Evolutionary conservation across 139 green algal genomes (phyloP), one percentile per base, ranked within the genome.

Genomic region (Closterium sp.): DNA sequence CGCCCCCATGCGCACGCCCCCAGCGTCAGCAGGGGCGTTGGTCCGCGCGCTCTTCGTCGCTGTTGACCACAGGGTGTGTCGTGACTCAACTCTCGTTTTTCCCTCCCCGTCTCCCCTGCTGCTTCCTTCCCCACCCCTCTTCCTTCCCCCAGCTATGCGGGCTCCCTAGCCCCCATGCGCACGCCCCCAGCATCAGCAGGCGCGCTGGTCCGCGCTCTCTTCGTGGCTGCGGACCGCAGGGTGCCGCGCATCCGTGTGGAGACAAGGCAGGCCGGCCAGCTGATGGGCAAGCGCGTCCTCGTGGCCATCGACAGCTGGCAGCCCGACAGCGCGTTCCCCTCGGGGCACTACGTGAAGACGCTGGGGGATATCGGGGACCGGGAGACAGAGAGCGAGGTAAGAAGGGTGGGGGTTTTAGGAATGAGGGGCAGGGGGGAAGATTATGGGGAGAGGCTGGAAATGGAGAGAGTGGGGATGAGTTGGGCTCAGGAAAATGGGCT

Each of bases 351-450:
- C 73, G 93, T 96, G 27, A 93, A 92, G 31, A 92, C 91, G 11
- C 88, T 96, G 6, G 95, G 95, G 6, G 50, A 93, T 7, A 94
- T 96, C 17, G 95, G 95, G 5, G 94, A 95, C 87, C 89, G 95
- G 17, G 96, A 95, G 21, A 96, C 97, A 13, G 98, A 99, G 93
- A 99, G 97, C 73, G 97, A 97, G 93, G 95, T 95, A 31, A 88
- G 92, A 2, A 2, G 9, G 87, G n/a, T 27, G 22, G 34, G 79
- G 27, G 79, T 28, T 86, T 70, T 21, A 70, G 17, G 13, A 17
- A 70, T 70, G 17, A 10, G 50, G 50, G 50, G 50, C 19, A 10
- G 7, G 10, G 4, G 50, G 11, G 10, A 3, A 79, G 62, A 5
- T 5, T 22, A 13, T 11, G 38, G 50, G 50, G 50, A 70, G 10